Percentiles rank a stretch among this genome's conserved stretches.
These are phyloP conservation scores for Margaritispora aquatica DNA, from an alignment of 495 filamentous ascomycete genomes.

Conservation along the genomic window DNA sequence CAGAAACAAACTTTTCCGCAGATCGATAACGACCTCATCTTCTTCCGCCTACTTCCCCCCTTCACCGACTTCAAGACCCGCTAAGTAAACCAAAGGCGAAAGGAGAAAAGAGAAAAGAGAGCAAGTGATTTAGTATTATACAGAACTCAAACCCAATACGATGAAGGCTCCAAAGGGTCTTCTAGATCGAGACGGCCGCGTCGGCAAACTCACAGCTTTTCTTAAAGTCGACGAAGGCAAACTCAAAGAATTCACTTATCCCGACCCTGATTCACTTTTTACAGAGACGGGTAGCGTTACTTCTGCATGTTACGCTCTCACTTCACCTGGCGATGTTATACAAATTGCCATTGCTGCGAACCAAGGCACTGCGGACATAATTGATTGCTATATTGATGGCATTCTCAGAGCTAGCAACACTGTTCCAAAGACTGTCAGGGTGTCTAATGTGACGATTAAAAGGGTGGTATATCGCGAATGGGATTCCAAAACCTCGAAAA, in stretches of 20 bases:
- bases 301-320: constrained; percentile 9
- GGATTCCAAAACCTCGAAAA: not conserved
- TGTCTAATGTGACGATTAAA: too few species aligned
- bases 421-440: not conserved
- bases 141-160: too few species aligned
- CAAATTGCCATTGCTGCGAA: not conserved
- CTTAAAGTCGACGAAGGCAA: not conserved
- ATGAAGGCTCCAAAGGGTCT: constrained; percentile 13
- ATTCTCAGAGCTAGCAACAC: constrained; percentile 7
- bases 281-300: not conserved
- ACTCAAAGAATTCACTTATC: not conserved
- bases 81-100: too few species aligned
- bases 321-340: constrained; percentile 11
- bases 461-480: not conserved
- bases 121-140: too few species aligned
- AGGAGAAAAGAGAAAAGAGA: too few species aligned
- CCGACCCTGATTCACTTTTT: not conserved
- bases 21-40: too few species aligned
- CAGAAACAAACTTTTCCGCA: too few species aligned
- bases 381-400: constrained; percentile 19
- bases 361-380: not conserved
- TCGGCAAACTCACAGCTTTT: not conserved
- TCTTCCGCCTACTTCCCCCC: too few species aligned
- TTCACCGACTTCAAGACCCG: too few species aligned
- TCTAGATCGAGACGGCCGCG: constrained; percentile 3